Base-by-base conservation (phyloP, 345 rosid genomes). In the Brassica nigra region DNA sequence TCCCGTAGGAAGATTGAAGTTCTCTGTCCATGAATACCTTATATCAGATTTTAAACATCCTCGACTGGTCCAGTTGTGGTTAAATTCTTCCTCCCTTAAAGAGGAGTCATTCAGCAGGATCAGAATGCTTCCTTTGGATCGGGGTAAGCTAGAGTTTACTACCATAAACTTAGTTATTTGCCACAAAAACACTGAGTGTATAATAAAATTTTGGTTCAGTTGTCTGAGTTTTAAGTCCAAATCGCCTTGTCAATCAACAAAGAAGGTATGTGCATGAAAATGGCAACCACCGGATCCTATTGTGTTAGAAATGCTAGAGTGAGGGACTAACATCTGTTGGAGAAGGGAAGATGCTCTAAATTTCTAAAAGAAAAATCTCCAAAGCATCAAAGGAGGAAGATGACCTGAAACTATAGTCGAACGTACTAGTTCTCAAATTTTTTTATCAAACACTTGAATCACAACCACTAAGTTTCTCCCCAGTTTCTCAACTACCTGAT, bases 211-310 rank as follows among this genome's bases (percentile, higher is more conserved):
- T 78, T 75, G 64, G 70, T 75, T 71, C 78, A 62, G 79, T 78
- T 80, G 71, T 77, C 77, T 82, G 83, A 83, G 76, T 79, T 0
- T 34, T 7, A 34, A 5, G 8, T 34, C 1, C 4, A 34, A 6
- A 0, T 34, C 80, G 71, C 76, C 74, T 78, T 80, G 80, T 75
- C 79, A 76, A 80, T 39, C 59, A 68, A 84, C 63, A 86, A 81
- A 28, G 39, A 66, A 76, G 71, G 73, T 89, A 82, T 80, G 65
- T 77, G 81, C 54, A 74, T 62, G 52, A 62, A 76, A 69, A 55
- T 55, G 81, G 80, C 77, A 82, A 70, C 76, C 81, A 68, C 69
- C 81, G 10, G 8, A 84, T 71, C 85, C 85, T 76, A 66, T 0
- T 0, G 58, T 15, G 71, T 75, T 61, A 71, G 73, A 78, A 64